These are phyloP conservation scores for Ramaria sp. DNA, from an alignment of 768 basidiomycete genomes.

Conservation along the genomic window DNA sequence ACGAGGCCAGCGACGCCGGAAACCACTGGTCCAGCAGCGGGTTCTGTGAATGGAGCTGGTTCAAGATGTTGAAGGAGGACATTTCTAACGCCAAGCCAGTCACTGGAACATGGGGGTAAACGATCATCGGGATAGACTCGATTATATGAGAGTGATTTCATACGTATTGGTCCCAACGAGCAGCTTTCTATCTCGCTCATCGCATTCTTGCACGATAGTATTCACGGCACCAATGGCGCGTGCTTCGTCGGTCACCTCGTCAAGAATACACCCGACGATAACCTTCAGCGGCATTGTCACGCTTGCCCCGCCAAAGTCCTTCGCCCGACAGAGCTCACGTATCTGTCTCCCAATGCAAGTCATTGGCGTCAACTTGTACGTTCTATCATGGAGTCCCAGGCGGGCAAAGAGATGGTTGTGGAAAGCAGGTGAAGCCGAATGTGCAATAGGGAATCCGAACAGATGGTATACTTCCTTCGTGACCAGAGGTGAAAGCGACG, in stretches of 20 bases:
- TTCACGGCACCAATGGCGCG: slow-evolving; percentile 36
- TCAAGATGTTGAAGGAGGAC: slow-evolving; percentile 1
- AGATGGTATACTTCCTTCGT: slow-evolving; percentile 23
- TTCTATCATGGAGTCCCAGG: not conserved
- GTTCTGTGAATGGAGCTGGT: slow-evolving; percentile 8
- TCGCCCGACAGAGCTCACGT: slow-evolving; percentile 17
- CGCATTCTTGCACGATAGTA: slow-evolving; percentile 27
- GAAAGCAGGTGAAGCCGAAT: slow-evolving; percentile 33
- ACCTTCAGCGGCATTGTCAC: slow-evolving; percentile 41
- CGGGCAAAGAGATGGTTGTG: slow-evolving; percentile 33
- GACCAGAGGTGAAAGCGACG: too few species aligned
- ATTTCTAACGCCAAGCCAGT: slow-evolving; percentile 34
- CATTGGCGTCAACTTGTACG: not conserved
- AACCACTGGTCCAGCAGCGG: not conserved
- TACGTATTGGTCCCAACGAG: slow-evolving; percentile 34
- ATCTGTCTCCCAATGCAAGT: not conserved
- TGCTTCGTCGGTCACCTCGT: slow-evolving; percentile 29
- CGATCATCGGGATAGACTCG: not conserved
- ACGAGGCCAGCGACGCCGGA: slow-evolving; percentile 23
- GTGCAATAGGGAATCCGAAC: slow-evolving; percentile 32
- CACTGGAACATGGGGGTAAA: slow-evolving; percentile 9
- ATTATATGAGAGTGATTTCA: not conserved
- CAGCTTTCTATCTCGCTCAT: slow-evolving; percentile 11
- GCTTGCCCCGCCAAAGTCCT: slow-evolving; percentile 35
- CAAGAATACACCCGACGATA: slow-evolving; percentile 30